Base-by-base conservation (phyloP, 371 early-diverging fungal genomes). In the Cokeromyces recurvatus region DNA sequence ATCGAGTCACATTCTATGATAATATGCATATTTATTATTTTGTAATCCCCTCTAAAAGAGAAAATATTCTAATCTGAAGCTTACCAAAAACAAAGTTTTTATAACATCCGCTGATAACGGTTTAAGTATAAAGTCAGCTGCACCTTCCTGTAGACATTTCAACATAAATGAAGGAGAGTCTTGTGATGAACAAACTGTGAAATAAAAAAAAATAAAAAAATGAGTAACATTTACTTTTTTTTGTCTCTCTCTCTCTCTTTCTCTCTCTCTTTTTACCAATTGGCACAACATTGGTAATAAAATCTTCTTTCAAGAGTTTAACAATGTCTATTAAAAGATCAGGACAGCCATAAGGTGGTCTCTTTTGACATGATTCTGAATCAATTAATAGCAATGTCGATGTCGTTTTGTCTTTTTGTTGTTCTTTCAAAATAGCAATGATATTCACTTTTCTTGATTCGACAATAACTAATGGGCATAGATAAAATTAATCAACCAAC, bases 81-180 rank as follows among this genome's bases (percentile, higher is more conserved):
- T 64, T 64, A 78, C 81, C 69, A 81, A 50, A 51, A 78, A 79
- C 20, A 81, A 41, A 0, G 78, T 78, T 52, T 74, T 74, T 19
- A 75, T 60, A 2, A 64, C 64, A 32, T 78, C 74, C 42, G 58
- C 46, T 15, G 64, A 59, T 16, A 79, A 42, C 3, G 82, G 82
- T 39, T 79, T 81, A 3, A 81, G 24, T 37, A 81, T 48, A 29
- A 66, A 79, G 57, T 81, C 82, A 1, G 71, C 74, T n/a, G 79
- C 79, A 2, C 82, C 82, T 24, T 69, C 41, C 17, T 73, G 55
- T 32, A 81, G 43, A 25, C 77, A 72, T 20, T 68, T 55, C 7
- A 66, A 39, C 73, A 76, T 73, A 35, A 62, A 72, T 1, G 62
- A 34, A 1, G 70, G 57, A 15, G 62, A 60, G 31, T 70, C 70